Conservation (phyloP, 345 rosid genomes). For the Citrus unshiu region DNA sequence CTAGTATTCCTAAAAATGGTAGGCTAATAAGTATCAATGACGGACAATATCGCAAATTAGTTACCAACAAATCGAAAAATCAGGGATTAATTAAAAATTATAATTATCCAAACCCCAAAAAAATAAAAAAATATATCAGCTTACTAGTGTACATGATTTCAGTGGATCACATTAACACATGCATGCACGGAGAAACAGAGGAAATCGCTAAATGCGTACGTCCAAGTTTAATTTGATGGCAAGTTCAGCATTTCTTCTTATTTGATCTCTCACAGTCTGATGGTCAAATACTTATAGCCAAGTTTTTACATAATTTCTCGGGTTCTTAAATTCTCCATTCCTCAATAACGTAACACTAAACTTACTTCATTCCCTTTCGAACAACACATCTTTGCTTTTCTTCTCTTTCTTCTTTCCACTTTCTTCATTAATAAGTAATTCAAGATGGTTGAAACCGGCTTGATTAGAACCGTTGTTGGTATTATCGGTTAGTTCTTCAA, state of each 20-base stretch:
- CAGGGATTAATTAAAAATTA: background rate
- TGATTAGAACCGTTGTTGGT: conserved; percentile 48
- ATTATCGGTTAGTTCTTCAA: conserved; percentile 45
- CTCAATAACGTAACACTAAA: background rate
- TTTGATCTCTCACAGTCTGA: too few relatives aligned
- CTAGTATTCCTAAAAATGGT: too few relatives aligned
- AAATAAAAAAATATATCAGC: background rate
- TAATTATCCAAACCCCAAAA: background rate
- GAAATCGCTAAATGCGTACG: background rate
- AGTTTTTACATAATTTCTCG: background rate
- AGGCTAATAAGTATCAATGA: too few relatives aligned
- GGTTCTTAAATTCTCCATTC: background rate
- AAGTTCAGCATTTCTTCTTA: background rate
- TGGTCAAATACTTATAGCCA: background rate
- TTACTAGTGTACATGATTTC: background rate
- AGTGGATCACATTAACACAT: background rate
- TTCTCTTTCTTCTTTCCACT: background rate
- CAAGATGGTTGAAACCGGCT: conserved; percentile 22
- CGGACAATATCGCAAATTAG: too few relatives aligned
- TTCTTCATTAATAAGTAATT: background rate
- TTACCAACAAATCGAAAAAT: background rate
- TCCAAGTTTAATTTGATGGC: background rate
- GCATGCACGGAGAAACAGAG: background rate
- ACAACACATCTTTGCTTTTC: background rate
- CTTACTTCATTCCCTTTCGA: background rate